These are phyloP conservation scores for Monilinia vaccinii-corymbosi DNA, from an alignment of 2,329 filamentous ascomycete species.

Conservation along the genomic window DNA sequence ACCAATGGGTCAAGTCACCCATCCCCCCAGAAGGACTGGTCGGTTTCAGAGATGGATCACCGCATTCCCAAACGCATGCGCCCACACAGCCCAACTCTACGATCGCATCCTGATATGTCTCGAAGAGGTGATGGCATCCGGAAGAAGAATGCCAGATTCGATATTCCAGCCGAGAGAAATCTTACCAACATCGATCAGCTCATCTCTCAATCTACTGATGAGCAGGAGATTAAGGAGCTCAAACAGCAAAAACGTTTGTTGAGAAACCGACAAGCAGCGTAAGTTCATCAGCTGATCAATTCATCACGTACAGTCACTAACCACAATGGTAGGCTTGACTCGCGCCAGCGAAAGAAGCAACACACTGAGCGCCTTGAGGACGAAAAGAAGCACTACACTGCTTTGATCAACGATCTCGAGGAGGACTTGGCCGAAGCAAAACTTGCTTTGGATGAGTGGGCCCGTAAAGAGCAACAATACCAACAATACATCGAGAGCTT, in stretches of 20 bases:
- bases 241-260: conserved; percentile 96
- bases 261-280: conserved; percentile 95
- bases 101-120: conserved; percentile 64
- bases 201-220: conserved; percentile 79
- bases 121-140: conserved; percentile 53
- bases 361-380: conserved; percentile 95
- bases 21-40: conserved; percentile 53
- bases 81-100: conserved; percentile 56
- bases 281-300: conserved; percentile 36
- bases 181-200: conserved; percentile 90
- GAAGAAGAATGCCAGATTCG: conserved; percentile 98
- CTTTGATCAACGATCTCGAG: conserved; percentile 68
- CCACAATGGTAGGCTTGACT: conserved; percentile 62
- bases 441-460: conserved; percentile 59
- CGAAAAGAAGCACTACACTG: conserved; percentile 87
- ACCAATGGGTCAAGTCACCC: conserved; percentile 41
- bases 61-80: conserved; percentile 51
- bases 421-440: conserved; percentile 64
- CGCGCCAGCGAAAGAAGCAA: conserved; percentile 93
- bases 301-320: conserved; percentile 19
- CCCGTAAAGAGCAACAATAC: conserved; percentile 64
- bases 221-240: conserved; percentile 92
- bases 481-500: conserved; percentile 67
- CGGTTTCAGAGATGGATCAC: conserved; percentile 40
- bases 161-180: conserved; percentile 89